Evolutionary conservation across 805 yeast genomes (phyloP).

Genomic region (Candida nemodendra): DNA sequence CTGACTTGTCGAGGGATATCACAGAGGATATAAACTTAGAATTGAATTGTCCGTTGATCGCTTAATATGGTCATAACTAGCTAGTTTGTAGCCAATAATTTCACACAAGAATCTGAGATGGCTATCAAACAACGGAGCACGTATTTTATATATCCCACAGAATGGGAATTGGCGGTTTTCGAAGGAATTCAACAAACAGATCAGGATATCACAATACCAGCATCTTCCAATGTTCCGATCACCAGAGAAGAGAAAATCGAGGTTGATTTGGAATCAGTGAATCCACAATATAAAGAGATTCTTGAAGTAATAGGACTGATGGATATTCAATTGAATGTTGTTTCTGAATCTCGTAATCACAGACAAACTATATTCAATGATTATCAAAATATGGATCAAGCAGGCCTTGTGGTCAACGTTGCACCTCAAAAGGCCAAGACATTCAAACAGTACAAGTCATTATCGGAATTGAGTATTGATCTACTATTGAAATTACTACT

Average conservation of each 20-base stretch:
- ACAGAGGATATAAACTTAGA: too few species aligned
- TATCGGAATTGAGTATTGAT: slow-evolving; percentile 16
- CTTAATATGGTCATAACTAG: too few species aligned
- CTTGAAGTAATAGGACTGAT: slow-evolving; percentile 12
- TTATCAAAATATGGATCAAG: slow-evolving; percentile 9
- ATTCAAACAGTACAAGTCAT: slow-evolving; percentile 21
- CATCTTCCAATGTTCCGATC: slow-evolving; percentile 10
- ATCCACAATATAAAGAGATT: slow-evolving; percentile 4
- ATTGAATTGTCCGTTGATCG: too few species aligned
- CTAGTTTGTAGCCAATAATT: too few species aligned
- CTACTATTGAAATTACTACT: slow-evolving; percentile 9
- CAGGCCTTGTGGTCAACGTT: slow-evolving; percentile 25
- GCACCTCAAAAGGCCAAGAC: slow-evolving; percentile 30
- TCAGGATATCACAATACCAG: slow-evolving; percentile 18
- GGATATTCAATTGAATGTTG: slow-evolving; percentile 11
- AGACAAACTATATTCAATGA: slow-evolving; percentile 21
- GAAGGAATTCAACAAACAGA: slow-evolving; percentile 16
- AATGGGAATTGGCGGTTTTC: slow-evolving; percentile 12
- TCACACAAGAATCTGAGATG: too few species aligned
- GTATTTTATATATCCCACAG: slow-evolving; percentile 18
- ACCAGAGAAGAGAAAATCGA: slow-evolving; percentile 20
- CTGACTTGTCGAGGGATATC: background rate
- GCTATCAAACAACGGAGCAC: slow-evolving; percentile 21
- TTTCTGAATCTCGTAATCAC: background rate
- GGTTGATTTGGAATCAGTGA: slow-evolving; percentile 11